Conservation (phyloP, 352 stramenopile species). For the Pythium plurisporium region DNA sequence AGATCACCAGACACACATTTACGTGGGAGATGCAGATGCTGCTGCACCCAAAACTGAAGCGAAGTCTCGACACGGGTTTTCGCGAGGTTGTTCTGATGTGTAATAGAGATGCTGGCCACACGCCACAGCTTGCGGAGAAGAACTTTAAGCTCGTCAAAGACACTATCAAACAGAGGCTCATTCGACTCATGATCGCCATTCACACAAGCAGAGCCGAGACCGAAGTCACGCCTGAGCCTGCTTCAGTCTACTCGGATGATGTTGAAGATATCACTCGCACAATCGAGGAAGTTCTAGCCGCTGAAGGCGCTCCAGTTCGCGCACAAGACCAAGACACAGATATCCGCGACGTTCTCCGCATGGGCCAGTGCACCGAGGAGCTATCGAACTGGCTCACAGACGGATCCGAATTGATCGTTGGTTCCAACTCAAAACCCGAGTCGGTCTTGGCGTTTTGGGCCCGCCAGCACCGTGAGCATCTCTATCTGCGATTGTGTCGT, state of each 20-base stretch:
- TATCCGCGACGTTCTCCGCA: neutral
- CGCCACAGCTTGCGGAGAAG: neutral
- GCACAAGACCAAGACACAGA: neutral
- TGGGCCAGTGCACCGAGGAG: neutral
- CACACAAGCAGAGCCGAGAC: neutral
- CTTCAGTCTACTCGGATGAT: neutral
- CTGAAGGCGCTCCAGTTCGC: neutral
- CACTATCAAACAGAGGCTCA: neutral
- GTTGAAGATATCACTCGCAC: conserved; percentile 4
- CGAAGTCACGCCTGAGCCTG: neutral
- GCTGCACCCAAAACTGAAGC: conserved; percentile 6
- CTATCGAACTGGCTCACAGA: neutral
- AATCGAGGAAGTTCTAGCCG: no score
- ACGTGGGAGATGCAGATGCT: conserved; percentile 8
- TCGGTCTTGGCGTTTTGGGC: conserved; percentile 1
- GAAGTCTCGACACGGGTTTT: neutral
- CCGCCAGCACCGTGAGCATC: neutral
- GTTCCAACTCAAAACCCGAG: neutral
- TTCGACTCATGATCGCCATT: neutral
- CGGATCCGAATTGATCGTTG: neutral
- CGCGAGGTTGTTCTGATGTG: neutral
- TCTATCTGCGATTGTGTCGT: neutral
- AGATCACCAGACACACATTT: neutral
- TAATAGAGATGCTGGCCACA: neutral
- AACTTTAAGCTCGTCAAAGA: neutral